These are phyloP conservation scores for Fusarium sp. DNA, from an alignment of 2,329 filamentous ascomycete genomes.

Conservation along the genomic window DNA sequence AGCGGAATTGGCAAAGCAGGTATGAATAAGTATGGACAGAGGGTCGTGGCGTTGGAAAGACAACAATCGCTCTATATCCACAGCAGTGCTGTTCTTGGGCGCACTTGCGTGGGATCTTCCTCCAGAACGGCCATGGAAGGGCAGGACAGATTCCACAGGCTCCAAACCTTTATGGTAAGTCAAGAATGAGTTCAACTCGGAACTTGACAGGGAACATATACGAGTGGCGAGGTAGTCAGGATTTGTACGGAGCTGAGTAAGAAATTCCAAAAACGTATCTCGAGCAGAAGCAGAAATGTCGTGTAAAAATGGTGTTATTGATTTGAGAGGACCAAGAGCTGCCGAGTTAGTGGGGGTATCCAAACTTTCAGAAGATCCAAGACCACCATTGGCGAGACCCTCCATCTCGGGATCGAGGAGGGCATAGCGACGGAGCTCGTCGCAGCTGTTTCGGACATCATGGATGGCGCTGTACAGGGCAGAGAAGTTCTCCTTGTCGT, in stretches of 20 bases:
- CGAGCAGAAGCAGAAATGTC: conserved; percentile 81
- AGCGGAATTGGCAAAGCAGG: conserved; percentile 88
- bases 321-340: conserved; percentile 54
- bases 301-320: conserved; percentile 71
- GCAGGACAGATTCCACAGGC: conserved; percentile 84
- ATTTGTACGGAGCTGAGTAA: conserved; percentile 86
- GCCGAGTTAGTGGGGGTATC: conserved; percentile 60
- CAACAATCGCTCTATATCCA: conserved; percentile 83
- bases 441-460: conserved; percentile 82
- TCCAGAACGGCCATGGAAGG: conserved; percentile 69
- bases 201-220: conserved; percentile 78
- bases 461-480: conserved; percentile 81
- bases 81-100: conserved; percentile 61
- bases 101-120: conserved; percentile 59
- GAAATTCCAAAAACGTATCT: conserved; percentile 81
- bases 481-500: conserved; percentile 83
- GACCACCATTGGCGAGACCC: conserved; percentile 58
- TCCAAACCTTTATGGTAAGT: conserved; percentile 84
- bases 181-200: conserved; percentile 82
- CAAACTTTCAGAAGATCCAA: conserved; percentile 62
- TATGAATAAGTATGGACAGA: conserved; percentile 85
- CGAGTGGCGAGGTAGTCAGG: conserved; percentile 88
- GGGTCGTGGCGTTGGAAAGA: conserved; percentile 92
- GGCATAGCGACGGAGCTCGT: conserved; percentile 77
- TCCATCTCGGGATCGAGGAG: conserved; percentile 80